Base-by-base conservation (phyloP, 2,329 filamentous ascomycete species). In the Aspergillus uvarum region DNA sequence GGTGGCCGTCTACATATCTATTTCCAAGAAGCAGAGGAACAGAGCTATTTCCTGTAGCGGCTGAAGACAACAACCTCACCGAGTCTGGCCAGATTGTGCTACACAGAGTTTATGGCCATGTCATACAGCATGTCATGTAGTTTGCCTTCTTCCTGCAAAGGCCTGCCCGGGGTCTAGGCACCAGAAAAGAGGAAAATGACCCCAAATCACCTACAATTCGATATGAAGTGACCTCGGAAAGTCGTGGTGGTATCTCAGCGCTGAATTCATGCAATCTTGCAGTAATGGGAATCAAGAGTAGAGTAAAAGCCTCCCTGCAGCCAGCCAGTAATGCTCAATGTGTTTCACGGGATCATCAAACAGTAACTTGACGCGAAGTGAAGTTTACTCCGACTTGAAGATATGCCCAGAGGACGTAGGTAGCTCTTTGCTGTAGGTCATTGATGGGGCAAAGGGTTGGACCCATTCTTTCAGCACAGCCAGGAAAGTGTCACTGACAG, bases 401-500 rank as follows among this genome's bases (percentile, higher is more conserved):
- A 73, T 59, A 61, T 74, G 64, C 5, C 75, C 75, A 11, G 76
- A 79, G 5, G 76, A 78, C 6, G 76, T 78, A 16, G 68, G 67
- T 49, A 77, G 65, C 56, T 72, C 65, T 29, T 70, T 60, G 58
- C 67, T 74, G 50, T 69, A 73, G 8, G 72, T 74, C 73, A 79
- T 77, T 3, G 66, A 68, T 21, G 76, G 74, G 11, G 76, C 71
- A 60, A 72, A 77, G 12, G 70, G 72, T 29, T 65, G 59, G 42
- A 79, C 68, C 77, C 77, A 79, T 67, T 77, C 68, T 22, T 71
- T 70, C 29, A 74, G 51, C 35, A 79, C 74, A 2, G 76, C 63
- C 16, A 66, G 63, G 61, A 78, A 76, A 7, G 72, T 67, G 42
- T 75, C 70, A 63, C 74, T 77, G 48, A 78, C 75, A 11, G 73